Evolutionary conservation across 345 rosid genomes (phyloP), one percentile per base, ranked within the genome.

Genomic region (Garcia nutans): DNA sequence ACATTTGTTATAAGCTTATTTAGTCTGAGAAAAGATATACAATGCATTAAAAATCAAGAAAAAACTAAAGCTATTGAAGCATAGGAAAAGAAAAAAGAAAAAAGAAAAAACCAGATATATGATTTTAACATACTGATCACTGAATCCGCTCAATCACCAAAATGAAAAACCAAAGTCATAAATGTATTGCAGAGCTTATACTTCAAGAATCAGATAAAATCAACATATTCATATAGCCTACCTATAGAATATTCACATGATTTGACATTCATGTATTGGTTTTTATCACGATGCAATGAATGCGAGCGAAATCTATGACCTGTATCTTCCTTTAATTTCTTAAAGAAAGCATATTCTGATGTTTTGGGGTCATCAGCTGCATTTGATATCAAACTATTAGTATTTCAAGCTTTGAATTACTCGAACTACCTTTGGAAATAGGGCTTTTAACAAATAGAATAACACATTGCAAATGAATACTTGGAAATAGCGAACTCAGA

Each of bases 291-390:
- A 54, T 54, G 65, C n/a, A 67, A 66, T 16, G 77, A 11, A 68
- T 12, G 79, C 22, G 77, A 72, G 13, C 60, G 74, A 71, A 76
- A 74, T 33, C 56, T 76, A 45, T 57, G 80, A 68, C 75, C 79
- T 15, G 83, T 82, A 55, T 70, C 68, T 31, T 84, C 87, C 83
- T 90, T 90, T 33, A 91, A 71, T 79, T 90, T 89, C 80, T 88
- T 87, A 68, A 91, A 91, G 82, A 86, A 91, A 20, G 96, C 95
- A 71, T 78, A 89, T 84, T 93, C 94, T 3, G 96, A 88, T 66
- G 95, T 91, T 79, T 90, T 91, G 10, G 98, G 87, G 55, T 80
- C 86, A 82, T 75, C 69, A 68, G 84, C 97, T 89, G 87, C 85
- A 70, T 23, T 67, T 37, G 31, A 69, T 68, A 75, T 41, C 4